Conservation (phyloP, 331 rosid genomes). For the Spiraea crenata region DNA sequence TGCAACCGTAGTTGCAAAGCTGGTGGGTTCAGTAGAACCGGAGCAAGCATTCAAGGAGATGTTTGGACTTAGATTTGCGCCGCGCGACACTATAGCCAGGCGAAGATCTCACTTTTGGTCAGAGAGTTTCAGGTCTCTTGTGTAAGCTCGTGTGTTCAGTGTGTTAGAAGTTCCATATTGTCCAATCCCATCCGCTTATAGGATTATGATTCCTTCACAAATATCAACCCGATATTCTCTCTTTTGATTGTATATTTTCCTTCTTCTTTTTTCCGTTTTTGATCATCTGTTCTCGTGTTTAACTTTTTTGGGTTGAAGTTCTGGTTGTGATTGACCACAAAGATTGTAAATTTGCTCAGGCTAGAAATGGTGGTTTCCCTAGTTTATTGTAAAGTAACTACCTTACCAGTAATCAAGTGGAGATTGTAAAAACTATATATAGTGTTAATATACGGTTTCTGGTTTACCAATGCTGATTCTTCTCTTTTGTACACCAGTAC, state of each 20-base stretch:
- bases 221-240: background rate
- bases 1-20: constrained; percentile 74
- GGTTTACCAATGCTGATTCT: background rate
- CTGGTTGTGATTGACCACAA: constrained; percentile 36
- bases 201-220: constrained; percentile 17
- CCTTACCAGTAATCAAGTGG: background rate
- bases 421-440: background rate
- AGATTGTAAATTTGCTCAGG: constrained; percentile 29
- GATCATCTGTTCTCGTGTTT: background rate
- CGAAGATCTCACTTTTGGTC: constrained; percentile 52
- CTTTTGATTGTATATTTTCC: constrained; percentile 12
- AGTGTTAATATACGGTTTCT: background rate
- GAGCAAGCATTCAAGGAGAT: constrained; percentile 84
- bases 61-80: constrained; percentile 94
- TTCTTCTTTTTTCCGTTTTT: background rate
- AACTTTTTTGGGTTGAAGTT: background rate
- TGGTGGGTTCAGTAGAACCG: constrained; percentile 74
- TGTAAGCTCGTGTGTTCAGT: constrained; percentile 29
- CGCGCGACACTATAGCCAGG: constrained; percentile 34
- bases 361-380: constrained; percentile 21
- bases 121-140: constrained; percentile 40
- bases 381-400: constrained; percentile 19
- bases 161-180: background rate
- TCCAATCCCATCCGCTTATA: constrained; percentile 23
- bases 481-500: too few relatives aligned